Conservation (phyloP, 1,139 yeast species). For the Hansenula lynferdii region DNA sequence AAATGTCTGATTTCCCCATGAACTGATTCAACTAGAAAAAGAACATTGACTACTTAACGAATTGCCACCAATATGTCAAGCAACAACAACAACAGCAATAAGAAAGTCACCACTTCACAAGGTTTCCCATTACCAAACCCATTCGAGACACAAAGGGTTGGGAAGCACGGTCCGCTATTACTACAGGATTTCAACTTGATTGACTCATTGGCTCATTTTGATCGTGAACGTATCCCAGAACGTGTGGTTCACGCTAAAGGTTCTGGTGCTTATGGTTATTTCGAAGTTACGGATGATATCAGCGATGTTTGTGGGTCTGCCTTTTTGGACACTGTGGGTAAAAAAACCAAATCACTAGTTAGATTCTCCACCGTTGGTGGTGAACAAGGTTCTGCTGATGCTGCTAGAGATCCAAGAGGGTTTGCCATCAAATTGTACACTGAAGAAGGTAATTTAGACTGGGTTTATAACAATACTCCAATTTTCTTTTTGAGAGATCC, state of each 20-base stretch:
- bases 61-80: too few species aligned
- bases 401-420: constrained; percentile 58
- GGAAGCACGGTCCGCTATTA: constrained; percentile 49
- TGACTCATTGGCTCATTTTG: constrained; percentile 56
- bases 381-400: constrained; percentile 52
- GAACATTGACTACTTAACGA: too few species aligned
- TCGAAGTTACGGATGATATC: constrained; percentile 55
- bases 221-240: constrained; percentile 58
- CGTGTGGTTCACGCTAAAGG: constrained; percentile 66
- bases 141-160: constrained; percentile 68
- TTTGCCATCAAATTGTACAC: constrained; percentile 53
- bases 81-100: background rate
- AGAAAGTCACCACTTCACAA: constrained; percentile 50
- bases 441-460: constrained; percentile 55
- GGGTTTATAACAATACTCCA: constrained; percentile 61
- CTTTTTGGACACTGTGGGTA: constrained; percentile 43
- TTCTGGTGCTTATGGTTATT: constrained; percentile 57
- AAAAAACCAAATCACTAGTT: constrained; percentile 41
- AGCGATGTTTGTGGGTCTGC: constrained; percentile 46
- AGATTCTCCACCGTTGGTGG: constrained; percentile 61
- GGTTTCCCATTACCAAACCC: constrained; percentile 58
- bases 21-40: too few species aligned
- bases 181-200: constrained; percentile 52
- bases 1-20: background rate
- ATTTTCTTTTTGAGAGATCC: constrained; percentile 57